A percentile compares a stretch with the other conserved stretches of the same genome.
Evolutionary conservation across 2,329 filamentous ascomycete species (phyloP).

Genomic region (Colletotrichum chrysophilum): DNA sequence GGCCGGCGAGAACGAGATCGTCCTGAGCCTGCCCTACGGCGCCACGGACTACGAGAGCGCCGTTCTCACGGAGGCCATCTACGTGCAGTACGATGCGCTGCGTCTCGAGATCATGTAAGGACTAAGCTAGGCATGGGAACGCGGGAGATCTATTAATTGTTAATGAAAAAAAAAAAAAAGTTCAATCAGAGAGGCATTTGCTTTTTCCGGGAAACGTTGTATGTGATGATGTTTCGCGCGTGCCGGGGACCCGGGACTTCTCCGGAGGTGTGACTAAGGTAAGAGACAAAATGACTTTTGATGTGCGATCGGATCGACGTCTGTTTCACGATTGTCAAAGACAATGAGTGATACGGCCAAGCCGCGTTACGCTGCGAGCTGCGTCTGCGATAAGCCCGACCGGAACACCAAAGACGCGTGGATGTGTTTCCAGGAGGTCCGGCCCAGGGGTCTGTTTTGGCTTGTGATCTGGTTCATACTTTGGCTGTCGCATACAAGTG

Average conservation of each 20-base stretch:
- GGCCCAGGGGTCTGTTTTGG: slow-evolving; percentile 14
- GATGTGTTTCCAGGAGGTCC: neutral
- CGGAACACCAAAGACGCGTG: neutral
- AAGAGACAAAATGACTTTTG: neutral
- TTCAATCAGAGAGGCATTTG: neutral
- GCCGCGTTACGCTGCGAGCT: neutral
- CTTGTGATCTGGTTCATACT: neutral
- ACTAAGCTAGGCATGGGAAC: neutral
- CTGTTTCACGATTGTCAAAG: neutral
- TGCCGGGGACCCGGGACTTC: neutral
- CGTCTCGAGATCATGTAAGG: slow-evolving; percentile 55
- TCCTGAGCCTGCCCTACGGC: slow-evolving; percentile 60
- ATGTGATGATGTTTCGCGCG: neutral
- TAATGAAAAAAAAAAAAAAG: neutral
- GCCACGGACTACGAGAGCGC: slow-evolving; percentile 63
- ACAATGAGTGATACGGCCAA: neutral
- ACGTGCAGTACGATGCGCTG: slow-evolving; percentile 68
- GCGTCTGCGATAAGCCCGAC: neutral
- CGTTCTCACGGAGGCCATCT: slow-evolving; percentile 54
- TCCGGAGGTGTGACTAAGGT: neutral
- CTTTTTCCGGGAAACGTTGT: neutral
- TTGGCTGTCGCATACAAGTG: slow-evolving; percentile 1
- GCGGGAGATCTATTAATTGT: neutral
- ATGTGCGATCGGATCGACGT: neutral
- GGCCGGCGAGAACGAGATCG: slow-evolving; percentile 54